Evolutionary conservation across 139 green algal genomes (phyloP), one percentile per base, ranked within the genome.

Genomic region (Astrephomene gubernaculifera): DNA sequence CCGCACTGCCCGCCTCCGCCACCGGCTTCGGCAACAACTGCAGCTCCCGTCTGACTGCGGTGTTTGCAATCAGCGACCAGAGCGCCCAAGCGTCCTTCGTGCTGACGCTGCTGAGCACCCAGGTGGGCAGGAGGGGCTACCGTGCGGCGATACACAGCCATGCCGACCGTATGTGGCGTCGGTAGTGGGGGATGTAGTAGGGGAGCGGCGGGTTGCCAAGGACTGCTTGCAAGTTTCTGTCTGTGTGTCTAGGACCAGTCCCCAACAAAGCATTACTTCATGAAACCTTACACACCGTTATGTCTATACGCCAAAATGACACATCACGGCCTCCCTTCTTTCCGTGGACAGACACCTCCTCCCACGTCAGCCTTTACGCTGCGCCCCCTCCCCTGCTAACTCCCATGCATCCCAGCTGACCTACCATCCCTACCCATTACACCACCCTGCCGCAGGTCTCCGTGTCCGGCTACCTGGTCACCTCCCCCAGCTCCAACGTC

Each of bases 1-100:
- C 81, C 27, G 69, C 41, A 2, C 39, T 86, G 49, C 81, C 81
- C n/a, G 36, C 38, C 68, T 17, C 27, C 41, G 81, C 81, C 53
- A 64, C 57, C 36, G 54, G 38, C 69, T 21, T 10, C 43, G 68
- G 54, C n/a, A 33, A 86, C 68, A 49, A 64, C 68, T 80, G 68
- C 54, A 49, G 31, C 14, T 39, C 81, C 17, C 61, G 78, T 4
- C 29, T 84, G 27, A 29, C 19, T 0, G 41, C 78, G 4, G 38
- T 60, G 31, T 84, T 84, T 27, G 2, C 2, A 61, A 36, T 84
- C 12, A 39, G 9, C 31, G 61, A 74, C 63, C 21, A 49, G 2
- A 29, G 8, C 21, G 1, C 29, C 31, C 78, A 84, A 63, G n/a
- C 63, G 36, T 7, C 31, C 14, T 39, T 84, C 22, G 43, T 69